A percentile compares a stretch with the other conserved stretches of the same genome.
These are phyloP conservation scores for Hagleromyces aurorensis DNA, from an alignment of 805 yeast genomes.

Conservation along the genomic window DNA sequence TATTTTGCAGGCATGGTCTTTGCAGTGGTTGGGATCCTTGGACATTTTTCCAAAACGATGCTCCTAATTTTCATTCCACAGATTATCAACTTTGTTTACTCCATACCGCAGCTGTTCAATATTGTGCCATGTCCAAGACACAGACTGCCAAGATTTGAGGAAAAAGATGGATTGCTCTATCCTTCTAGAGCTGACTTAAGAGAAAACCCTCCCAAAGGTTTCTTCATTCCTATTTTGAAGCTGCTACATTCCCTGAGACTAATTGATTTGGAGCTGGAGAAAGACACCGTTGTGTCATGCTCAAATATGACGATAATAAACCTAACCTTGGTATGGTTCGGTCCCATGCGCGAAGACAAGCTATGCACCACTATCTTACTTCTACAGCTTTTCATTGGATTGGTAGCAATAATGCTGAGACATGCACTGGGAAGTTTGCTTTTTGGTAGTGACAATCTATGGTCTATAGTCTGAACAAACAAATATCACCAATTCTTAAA, in stretches of 20 bases:
- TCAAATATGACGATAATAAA: conserved; percentile 88
- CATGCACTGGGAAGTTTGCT: conserved; percentile 80
- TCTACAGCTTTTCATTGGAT: conserved; percentile 60
- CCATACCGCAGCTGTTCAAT: conserved; percentile 85
- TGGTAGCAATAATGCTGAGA: conserved; percentile 58
- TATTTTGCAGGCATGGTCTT: conserved; percentile 98
- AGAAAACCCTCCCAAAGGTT: conserved; percentile 28
- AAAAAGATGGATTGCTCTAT: conserved; percentile 60
- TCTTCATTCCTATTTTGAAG: conserved; percentile 32
- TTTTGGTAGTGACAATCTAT: conserved; percentile 82
- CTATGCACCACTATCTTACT: conserved; percentile 54
- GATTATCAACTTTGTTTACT: conserved; percentile 79
- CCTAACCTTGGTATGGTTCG: conserved; percentile 72
- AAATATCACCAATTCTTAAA: conserved; percentile 1
- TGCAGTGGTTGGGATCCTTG: conserved; percentile 92
- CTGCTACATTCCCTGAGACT: conserved; percentile 43
- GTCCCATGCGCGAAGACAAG: conserved; percentile 81
- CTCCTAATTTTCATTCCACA: conserved; percentile 84
- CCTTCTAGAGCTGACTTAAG: conserved; percentile 53
- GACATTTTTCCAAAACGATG: conserved; percentile 92
- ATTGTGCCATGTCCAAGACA: conserved; percentile 94
- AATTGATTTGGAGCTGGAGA: conserved; percentile 36
- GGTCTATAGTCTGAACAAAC: conserved; percentile 23
- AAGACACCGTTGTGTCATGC: conserved; percentile 34
- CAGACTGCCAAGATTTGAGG: conserved; percentile 73